Evolutionary conservation across 768 basidiomycete genomes (phyloP), one percentile per base, ranked within the genome.

Genomic region (Lentinula sp.): DNA sequence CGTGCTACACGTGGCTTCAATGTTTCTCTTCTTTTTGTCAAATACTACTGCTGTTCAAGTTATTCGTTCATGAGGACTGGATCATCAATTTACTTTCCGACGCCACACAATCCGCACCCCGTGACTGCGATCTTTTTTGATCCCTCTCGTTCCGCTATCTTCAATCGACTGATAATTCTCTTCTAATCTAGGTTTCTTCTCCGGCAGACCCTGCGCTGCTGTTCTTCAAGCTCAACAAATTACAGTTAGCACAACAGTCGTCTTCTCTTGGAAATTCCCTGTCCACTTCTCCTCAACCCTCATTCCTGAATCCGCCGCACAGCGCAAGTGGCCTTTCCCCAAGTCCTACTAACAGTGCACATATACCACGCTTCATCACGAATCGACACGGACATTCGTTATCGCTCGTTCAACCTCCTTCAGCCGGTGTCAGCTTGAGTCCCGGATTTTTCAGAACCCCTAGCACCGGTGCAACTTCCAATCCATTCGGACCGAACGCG

Each of bases 151-250:
- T 20, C 10, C 8, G 20, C 23, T 51, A 6, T 59, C 60, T 62
- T 52, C 42, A 43, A 6, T 43, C 6, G 60, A 61, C 63, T 67
- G 23, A 66, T 60, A 41, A 49, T 53, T 55, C 59, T 59, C 36
- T 36, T 18, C 35, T 23, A 48, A 50, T 61, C 23, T 67, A 94
- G 92, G 90, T 93, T 73, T 93, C 92, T 1, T 93, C 91, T n/a
- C 91, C 92, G 33, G 91, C 91, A 4, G 92, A 93, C 69, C 91
- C 92, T 33, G 88, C 89, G 18, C 72, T 94, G 23, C 77, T 94
- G 18, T 81, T 85, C 65, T 92, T 88, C 75, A 93, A 91, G 71
- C 77, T 93, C 48, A 91, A 91, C 74, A 91, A 91, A 72, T 77
- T 94, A 9, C 91, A 91, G 64, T 87, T 87, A 72, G 81, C 87